phyloP scores from a whole-genome alignment of 345 rosid species.

The Salix exigua region DNA sequence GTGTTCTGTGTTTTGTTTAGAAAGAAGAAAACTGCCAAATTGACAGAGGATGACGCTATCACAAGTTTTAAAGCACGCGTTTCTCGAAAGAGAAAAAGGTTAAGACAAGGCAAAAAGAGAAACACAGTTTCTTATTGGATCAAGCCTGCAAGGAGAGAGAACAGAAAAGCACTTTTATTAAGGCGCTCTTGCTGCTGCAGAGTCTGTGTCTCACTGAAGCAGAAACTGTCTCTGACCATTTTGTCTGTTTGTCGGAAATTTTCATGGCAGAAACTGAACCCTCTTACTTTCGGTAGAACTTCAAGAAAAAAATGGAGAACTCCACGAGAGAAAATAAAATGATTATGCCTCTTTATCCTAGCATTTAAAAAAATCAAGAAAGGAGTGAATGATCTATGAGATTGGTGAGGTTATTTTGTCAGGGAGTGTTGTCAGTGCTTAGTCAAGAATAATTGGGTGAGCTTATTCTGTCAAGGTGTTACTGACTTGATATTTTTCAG shows the following conservation, averaged over 20 bases:
- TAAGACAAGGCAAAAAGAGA: constrained; percentile 12
- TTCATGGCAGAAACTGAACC: constrained; percentile 32
- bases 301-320: neutral
- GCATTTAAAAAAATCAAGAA: neutral
- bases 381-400: constrained; percentile 3
- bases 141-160: constrained; percentile 25
- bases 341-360: constrained; percentile 6
- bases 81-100: constrained; percentile 30
- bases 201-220: constrained; percentile 23
- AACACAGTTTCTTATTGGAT: constrained; percentile 25
- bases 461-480: constrained; percentile 19
- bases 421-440: neutral
- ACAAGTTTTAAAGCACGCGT: constrained; percentile 34
- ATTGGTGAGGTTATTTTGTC: constrained; percentile 5
- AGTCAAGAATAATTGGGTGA: constrained; percentile 23
- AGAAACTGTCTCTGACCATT: constrained; percentile 31
- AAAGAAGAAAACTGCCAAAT: constrained; percentile 8
- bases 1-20: neutral
- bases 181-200: constrained; percentile 19
- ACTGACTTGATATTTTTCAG: neutral
- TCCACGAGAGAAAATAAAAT: neutral
- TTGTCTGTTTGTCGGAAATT: constrained; percentile 52
- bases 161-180: constrained; percentile 20
- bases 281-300: neutral
- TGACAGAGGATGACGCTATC: constrained; percentile 35